Evolutionary conservation across 192 early-diverging fungal species (phyloP), one percentile per base, ranked within the genome.

Genomic region (Mortierella alpina): DNA sequence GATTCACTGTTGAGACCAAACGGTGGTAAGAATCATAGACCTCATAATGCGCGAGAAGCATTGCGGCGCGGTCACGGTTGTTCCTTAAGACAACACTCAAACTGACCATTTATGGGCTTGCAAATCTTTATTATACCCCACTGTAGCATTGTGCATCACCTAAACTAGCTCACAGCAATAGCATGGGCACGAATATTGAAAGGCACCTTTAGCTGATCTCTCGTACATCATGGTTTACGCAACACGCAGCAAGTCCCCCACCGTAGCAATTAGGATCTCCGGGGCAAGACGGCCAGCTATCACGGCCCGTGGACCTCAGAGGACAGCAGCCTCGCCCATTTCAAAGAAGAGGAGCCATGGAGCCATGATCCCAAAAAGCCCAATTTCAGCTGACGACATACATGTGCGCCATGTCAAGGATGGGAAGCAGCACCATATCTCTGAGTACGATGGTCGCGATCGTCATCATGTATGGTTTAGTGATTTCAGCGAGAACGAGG

Each of bases 401-500:
- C 72, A 73, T 22, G 13, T 22, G 10, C 17, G 8, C 1, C 72
- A 65, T 20, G 8, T 31, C 11, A 44, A 58, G 14, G 72, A 73
- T 66, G 72, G 57, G 1, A 54, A 58, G 23, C 46, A 73, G 7
- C 63, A 73, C 55, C 68, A 71, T 20, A 39, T 60, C 1, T 20
- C 60, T 31, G 68, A 70, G 23, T 9, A 66, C 6, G 64, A 79
- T 40, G 76, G 63, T 6, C 58, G 20, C 1, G 64, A 79, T 42
- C 68, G 42, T 20, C 76, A 72, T n/a, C 76, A 79, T 22, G 53
- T 79, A 46, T 68, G 67, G 52, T 66, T 45, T 41, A 58, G 44
- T 22, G 53, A 66, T 6, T 63, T 63, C 47, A 59, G 40, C 58
- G 58, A 59, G 58, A 59, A 59, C 13, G 58, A 70, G 12, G 68